Percentiles rank a stretch among this genome's conserved stretches.
Conservation (phyloP, 768 basidiomycete genomes). For the Pisolithus microcarpus region DNA sequence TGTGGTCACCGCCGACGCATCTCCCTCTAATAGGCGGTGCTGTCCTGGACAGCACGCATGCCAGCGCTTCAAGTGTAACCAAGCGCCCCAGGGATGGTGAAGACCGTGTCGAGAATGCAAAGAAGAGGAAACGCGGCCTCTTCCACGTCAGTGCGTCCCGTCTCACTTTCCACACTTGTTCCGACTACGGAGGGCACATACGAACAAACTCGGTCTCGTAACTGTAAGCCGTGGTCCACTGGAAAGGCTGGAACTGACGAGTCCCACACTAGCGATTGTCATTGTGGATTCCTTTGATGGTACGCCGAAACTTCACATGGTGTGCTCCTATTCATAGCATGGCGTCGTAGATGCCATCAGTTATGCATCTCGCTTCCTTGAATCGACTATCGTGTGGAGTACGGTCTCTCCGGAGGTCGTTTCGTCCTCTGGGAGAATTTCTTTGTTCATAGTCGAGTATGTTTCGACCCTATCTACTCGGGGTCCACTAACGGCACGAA, state of each 20-base stretch:
- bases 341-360: slow-evolving; percentile 11
- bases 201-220: slow-evolving; percentile 15
- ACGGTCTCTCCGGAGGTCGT: background rate
- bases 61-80: slow-evolving; percentile 8
- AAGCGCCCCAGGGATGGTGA: slow-evolving; percentile 10
- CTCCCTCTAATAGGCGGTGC: slow-evolving; percentile 7
- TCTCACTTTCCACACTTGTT: background rate
- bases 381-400: slow-evolving; percentile 9
- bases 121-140: background rate
- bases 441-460: slow-evolving; percentile 17
- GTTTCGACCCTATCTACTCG: slow-evolving; percentile 1
- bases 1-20: slow-evolving; percentile 14
- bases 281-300: slow-evolving; percentile 15
- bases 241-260: slow-evolving; percentile 1
- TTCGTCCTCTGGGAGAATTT: slow-evolving; percentile 6
- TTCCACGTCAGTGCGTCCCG: background rate
- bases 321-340: slow-evolving; percentile 2
- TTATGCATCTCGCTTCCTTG: slow-evolving; percentile 14
- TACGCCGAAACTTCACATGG: background rate
- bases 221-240: slow-evolving; percentile 11
- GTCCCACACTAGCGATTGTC: slow-evolving; percentile 12
- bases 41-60: slow-evolving; percentile 2
- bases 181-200: slow-evolving; percentile 3
- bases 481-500: background rate
- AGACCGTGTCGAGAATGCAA: background rate